Base-by-base conservation (phyloP, 495 filamentous ascomycete species). In the Xylaria cubensis region DNA sequence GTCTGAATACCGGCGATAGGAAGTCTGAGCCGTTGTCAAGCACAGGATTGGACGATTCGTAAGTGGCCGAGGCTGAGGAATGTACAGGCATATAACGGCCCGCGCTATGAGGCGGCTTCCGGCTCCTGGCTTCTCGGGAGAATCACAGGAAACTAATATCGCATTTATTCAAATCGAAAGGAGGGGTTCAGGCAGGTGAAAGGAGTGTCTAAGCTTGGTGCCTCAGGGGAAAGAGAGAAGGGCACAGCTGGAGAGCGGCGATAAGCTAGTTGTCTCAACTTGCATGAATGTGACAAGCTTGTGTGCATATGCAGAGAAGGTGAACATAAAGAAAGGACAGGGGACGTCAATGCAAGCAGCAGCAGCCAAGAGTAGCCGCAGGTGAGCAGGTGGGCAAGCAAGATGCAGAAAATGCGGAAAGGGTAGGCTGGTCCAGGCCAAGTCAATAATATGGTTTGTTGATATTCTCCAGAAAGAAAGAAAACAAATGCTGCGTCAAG, bases 271-370 rank as follows among this genome's bases (percentile, higher is more conserved):
- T 64, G 68, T 53, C 44, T 55, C 56, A 41, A 46, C 73, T 74
- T 74, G 73, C 69, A 75, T 70, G 65, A 72, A 78, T 74, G 75
- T 68, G 71, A 72, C 68, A 70, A 69, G 51, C 64, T 39, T 39
- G 64, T n/a, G 36, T 70, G 69, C 69, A 72, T 70, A 76, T 58
- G 72, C 50, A 69, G 72, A 59, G 58, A 63, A 39, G 42, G 64
- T 34, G 61, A 71, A 70, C 66, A 72, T 68, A 79, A 73, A 77
- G 74, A 73, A 74, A 74, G 72, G 77, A 73, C 74, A 76, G 71
- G 67, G 72, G 68, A 74, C 69, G 80, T 83, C 75, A 79, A 77
- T 77, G 75, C 75, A 75, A 55, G n/a, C 42, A 41, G 69, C 46
- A 39, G 59, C 46, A 19, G 34, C 46, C 36, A 64, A 50, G 48